Evolutionary conservation across 495 filamentous ascomycete species (phyloP), one percentile per base, ranked within the genome.

Genomic region (Cryomyces antarcticus): DNA sequence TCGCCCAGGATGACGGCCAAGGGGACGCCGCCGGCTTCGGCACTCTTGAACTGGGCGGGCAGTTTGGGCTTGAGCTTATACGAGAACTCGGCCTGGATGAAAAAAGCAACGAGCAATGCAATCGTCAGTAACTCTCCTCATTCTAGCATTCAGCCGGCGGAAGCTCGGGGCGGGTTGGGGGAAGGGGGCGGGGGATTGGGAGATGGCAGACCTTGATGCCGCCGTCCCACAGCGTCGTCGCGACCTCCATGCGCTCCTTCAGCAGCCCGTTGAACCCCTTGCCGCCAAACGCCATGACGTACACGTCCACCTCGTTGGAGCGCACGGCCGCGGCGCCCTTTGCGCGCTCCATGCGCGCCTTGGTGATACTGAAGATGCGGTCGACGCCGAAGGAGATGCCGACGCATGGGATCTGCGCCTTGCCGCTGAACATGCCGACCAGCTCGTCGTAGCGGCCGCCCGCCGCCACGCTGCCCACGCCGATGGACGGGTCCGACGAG

Each of bases 361-460:
- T 83, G 31, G 73, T 83, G 60, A 95, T 82, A 39, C 79, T 82
- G 63, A 93, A 94, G 52, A 96, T 95, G 41, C 87, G 78, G 61
- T 95, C 88, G 13, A 94, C 81, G 41, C 88, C 88, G 58, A 95
- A 93, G 7, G 84, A 93, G 48, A 95, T 81, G 47, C 88, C 87
- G 5, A 94, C 83, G 55, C 88, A 94, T 28, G 88, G 88, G 33
- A 93, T 82, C 53, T 84, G 77, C 1, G 66, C 66, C 63, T 89
- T 92, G 47, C 77, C 77, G 37, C 64, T 66, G 68, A 93, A 95
- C 83, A 93, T 93, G 59, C 80, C 80, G 29, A 94, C 88, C 4
- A 94, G 71, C 53, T 87, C 81, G 56, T 95, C 88, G 59, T 95
- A 94, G 39, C 88, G 72, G 41, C 87, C 88, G 49, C 88, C 88